Percentiles rank a stretch among this genome's conserved stretches.
Evolutionary conservation across 805 yeast species (phyloP).

Genomic region (Starmerella roubikii): DNA sequence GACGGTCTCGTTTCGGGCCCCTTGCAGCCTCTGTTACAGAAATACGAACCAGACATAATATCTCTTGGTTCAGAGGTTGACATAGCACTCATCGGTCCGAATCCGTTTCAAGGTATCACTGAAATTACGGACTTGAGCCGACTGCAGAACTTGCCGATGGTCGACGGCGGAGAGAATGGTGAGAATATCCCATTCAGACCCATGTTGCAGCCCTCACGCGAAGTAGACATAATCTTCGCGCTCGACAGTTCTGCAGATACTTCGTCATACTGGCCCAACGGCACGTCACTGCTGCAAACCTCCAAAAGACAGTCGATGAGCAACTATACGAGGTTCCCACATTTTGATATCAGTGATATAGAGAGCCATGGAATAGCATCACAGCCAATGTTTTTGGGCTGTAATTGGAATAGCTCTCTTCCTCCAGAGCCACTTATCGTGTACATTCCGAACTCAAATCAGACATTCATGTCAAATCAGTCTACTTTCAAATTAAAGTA

Average conservation of each 20-base stretch:
- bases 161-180: constrained; percentile 69
- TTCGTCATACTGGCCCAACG: constrained; percentile 24
- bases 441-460: constrained; percentile 54
- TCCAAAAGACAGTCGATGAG: constrained; percentile 17
- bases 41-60: background rate
- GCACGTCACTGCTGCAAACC: constrained; percentile 25
- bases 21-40: constrained; percentile 31
- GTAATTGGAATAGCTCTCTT: constrained; percentile 32
- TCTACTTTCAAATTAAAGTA: constrained; percentile 54
- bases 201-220: constrained; percentile 43
- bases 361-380: constrained; percentile 29
- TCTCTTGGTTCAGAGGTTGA: constrained; percentile 27
- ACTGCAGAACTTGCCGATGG: constrained; percentile 33
- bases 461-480: constrained; percentile 45
- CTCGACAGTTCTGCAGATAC: constrained; percentile 26
- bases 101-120: constrained; percentile 41
- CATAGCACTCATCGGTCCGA: constrained; percentile 54
- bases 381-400: constrained; percentile 70
- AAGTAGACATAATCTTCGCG: constrained; percentile 50
- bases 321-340: constrained; percentile 13
- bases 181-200: constrained; percentile 61
- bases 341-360: constrained; percentile 31
- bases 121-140: background rate
- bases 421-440: constrained; percentile 49
- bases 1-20: constrained; percentile 29